Evolutionary conservation across 2,329 filamentous ascomycete genomes (phyloP).

Genomic region (Penicillium brevicompactum): DNA sequence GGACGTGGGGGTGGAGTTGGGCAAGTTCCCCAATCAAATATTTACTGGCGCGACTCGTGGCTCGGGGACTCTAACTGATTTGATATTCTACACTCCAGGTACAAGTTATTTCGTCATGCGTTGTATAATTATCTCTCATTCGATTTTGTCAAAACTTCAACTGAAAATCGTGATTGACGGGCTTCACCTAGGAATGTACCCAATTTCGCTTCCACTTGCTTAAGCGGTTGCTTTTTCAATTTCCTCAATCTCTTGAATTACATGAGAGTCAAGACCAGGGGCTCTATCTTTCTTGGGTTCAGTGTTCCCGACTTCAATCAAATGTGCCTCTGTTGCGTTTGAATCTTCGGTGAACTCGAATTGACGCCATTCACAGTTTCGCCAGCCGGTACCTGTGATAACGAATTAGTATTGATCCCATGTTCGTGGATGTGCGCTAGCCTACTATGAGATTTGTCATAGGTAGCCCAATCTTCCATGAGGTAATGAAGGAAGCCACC

Average conservation of each 20-base stretch:
- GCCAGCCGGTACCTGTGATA: conserved; percentile 7
- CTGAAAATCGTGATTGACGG: neutral
- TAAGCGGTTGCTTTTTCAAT: neutral
- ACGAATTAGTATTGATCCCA: neutral
- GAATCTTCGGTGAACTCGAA: conserved; percentile 11
- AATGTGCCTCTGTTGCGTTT: conserved; percentile 4
- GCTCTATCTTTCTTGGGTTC: conserved; percentile 3
- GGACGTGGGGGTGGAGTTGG: no score
- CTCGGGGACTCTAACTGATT: no score
- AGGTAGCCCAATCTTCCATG: conserved; percentile 13
- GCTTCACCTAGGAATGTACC: neutral
- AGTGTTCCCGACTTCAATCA: conserved; percentile 6
- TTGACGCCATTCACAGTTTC: conserved; percentile 14
- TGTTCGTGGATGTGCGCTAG: no score
- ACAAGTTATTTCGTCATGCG: no score
- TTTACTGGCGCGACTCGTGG: no score
- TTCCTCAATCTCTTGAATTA: conserved; percentile 6
- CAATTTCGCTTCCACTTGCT: neutral
- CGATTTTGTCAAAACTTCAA: neutral
- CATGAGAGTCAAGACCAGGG: conserved; percentile 6
- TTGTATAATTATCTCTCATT: no score
- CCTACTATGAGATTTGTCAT: conserved; percentile 9
- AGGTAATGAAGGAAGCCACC: conserved; percentile 16
- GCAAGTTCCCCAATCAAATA: no score
- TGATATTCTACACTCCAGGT: no score